phyloP scores from a whole-genome alignment of 805 yeast genomes.

The Kazachstania viticola region DNA sequence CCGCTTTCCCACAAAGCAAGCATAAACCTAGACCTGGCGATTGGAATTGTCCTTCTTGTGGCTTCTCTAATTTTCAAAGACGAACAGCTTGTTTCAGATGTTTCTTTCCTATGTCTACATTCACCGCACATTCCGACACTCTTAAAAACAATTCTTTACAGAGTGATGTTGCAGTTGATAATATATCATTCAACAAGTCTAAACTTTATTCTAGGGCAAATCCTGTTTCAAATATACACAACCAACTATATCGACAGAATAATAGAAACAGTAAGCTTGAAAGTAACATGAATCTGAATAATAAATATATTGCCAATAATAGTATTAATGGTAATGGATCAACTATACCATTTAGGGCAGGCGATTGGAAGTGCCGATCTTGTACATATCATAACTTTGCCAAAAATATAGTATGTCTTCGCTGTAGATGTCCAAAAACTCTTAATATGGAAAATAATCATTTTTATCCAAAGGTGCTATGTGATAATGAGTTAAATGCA shows the following conservation, averaged over 20 bases:
- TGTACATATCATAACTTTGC: slow-evolving; percentile 91
- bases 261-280: slow-evolving; percentile 3
- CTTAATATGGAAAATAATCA: too few relatives aligned
- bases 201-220: neutral
- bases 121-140: neutral
- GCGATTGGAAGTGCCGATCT: slow-evolving; percentile 85
- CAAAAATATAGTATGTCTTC: slow-evolving; percentile 72
- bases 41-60: slow-evolving; percentile 97
- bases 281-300: slow-evolving; percentile 4
- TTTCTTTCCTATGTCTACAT: slow-evolving; percentile 69
- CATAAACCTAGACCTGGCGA: slow-evolving; percentile 94
- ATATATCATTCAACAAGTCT: neutral
- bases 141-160: neutral
- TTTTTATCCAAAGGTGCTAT: too few relatives aligned
- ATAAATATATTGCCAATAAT: slow-evolving; percentile 3
- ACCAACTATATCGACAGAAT: slow-evolving; percentile 1
- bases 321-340: slow-evolving; percentile 27
- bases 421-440: slow-evolving; percentile 70
- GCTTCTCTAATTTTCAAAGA: slow-evolving; percentile 88
- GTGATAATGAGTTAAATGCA: too few relatives aligned
- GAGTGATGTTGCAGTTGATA: slow-evolving; percentile 1
- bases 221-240: neutral
- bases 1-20: slow-evolving; percentile 75
- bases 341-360: slow-evolving; percentile 86
- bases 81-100: slow-evolving; percentile 91